phyloP scores from a whole-genome alignment of 805 yeast genomes.

The Candida adriatica region DNA sequence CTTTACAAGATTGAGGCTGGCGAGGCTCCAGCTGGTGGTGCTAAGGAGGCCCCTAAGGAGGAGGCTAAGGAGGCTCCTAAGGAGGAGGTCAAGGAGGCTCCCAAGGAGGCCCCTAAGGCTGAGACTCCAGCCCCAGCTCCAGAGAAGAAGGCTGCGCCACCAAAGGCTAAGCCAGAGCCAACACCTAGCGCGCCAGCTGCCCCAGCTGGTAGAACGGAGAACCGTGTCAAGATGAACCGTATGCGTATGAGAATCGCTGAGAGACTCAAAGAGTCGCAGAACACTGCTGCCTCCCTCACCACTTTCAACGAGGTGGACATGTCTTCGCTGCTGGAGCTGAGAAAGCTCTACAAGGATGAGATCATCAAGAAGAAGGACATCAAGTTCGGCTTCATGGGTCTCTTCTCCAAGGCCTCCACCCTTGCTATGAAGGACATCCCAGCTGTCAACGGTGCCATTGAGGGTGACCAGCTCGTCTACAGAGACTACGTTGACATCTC shows the following conservation, averaged over 20 bases:
- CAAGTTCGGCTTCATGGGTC: constrained; percentile 98
- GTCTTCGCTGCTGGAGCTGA: constrained; percentile 86
- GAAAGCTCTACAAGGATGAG: constrained; percentile 96
- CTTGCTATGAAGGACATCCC: constrained; percentile 94
- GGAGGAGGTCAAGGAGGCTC: constrained; percentile 23
- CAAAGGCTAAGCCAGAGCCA: constrained; percentile 22
- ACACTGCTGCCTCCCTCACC: constrained; percentile 96
- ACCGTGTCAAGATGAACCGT: constrained; percentile 96
- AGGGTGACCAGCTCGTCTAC: constrained; percentile 88
- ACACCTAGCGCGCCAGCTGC: constrained; percentile 28
- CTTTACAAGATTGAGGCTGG: constrained; percentile 79
- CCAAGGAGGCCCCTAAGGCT: constrained; percentile 21
- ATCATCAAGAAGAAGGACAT: constrained; percentile 87
- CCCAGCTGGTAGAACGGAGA: constrained; percentile 64
- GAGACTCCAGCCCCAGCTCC: constrained; percentile 25
- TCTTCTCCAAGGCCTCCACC: constrained; percentile 88
- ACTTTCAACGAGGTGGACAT: constrained; percentile 98
- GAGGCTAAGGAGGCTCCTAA: constrained; percentile 16
- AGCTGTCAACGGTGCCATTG: constrained; percentile 92
- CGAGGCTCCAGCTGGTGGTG: constrained; percentile 56
- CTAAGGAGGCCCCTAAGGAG: constrained; percentile 20
- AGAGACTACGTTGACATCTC: constrained; percentile 96
- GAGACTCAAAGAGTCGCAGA: constrained; percentile 98
- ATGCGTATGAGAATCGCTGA: constrained; percentile 98
- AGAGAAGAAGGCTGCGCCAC: constrained; percentile 3